These are phyloP conservation scores for Begonia loranthoides DNA, from an alignment of 306 rosid species.

Conservation along the genomic window DNA sequence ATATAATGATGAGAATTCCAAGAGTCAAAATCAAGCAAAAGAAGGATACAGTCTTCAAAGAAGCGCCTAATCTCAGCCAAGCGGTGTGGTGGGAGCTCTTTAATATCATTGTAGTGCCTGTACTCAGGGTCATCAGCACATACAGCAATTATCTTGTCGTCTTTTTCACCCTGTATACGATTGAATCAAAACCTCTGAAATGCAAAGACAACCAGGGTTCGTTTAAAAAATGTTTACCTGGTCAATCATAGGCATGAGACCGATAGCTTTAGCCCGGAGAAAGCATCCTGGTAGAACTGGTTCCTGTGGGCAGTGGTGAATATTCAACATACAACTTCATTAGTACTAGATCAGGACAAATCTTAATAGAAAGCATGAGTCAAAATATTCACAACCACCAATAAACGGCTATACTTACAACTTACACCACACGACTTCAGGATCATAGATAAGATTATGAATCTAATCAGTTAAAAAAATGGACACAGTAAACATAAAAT, in stretches of 20 bases:
- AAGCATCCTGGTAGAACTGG: conserved; percentile 95
- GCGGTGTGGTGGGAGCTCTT: conserved; percentile 95
- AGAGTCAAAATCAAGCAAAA: conserved; percentile 1
- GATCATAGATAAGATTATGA: too few species aligned
- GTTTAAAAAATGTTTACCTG: conserved; percentile 30
- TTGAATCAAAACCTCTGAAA: conserved; percentile 5
- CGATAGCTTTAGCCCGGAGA: conserved; percentile 93
- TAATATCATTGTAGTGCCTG: conserved; percentile 76
- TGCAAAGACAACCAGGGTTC: neutral
- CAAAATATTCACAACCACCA: too few species aligned
- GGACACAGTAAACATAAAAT: too few species aligned
- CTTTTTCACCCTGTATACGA: conserved; percentile 74
- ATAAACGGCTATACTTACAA: too few species aligned
- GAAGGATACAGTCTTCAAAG: conserved; percentile 89
- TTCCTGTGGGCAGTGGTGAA: conserved; percentile 32
- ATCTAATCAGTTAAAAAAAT: too few species aligned
- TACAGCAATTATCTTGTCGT: conserved; percentile 91
- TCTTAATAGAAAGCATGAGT: too few species aligned
- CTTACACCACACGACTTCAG: too few species aligned
- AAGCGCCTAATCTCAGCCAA: conserved; percentile 93
- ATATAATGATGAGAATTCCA: neutral
- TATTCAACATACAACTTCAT: too few species aligned
- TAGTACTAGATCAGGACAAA: too few species aligned
- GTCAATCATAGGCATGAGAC: conserved; percentile 97
- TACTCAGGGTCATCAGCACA: conserved; percentile 98